phyloP scores from a whole-genome alignment of 805 yeast species.

The Starmera quercuum region DNA sequence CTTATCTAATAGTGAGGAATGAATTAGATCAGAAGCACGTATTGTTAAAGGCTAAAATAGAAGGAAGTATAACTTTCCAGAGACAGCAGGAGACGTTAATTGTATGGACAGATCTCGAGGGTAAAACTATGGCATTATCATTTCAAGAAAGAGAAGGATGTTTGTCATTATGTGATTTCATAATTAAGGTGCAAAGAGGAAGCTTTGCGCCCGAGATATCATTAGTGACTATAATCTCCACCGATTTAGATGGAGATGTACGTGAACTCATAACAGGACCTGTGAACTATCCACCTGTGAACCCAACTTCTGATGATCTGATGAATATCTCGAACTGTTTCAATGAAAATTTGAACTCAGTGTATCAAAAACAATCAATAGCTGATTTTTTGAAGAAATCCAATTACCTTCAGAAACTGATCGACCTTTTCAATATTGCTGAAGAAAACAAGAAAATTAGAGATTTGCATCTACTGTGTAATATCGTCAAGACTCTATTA shows the following conservation, averaged over 20 bases:
- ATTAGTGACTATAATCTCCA: slow-evolving; percentile 57
- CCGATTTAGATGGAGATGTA: slow-evolving; percentile 41
- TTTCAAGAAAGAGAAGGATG: slow-evolving; percentile 93
- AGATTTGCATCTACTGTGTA: slow-evolving; percentile 60
- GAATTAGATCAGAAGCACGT: slow-evolving; percentile 55
- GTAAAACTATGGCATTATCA: slow-evolving; percentile 76
- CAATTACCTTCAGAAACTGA: slow-evolving; percentile 45
- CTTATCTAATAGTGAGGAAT: slow-evolving; percentile 64
- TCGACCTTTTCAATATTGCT: slow-evolving; percentile 43
- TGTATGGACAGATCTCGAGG: slow-evolving; percentile 80
- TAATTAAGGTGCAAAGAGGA: slow-evolving; percentile 54
- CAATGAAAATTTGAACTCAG: slow-evolving; percentile 46
- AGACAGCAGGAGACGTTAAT: slow-evolving; percentile 91
- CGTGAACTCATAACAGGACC: slow-evolving; percentile 82
- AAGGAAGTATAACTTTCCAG: slow-evolving; percentile 76
- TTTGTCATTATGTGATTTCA: slow-evolving; percentile 71
- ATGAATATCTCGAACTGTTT: slow-evolving; percentile 47
- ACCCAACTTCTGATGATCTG: slow-evolving; percentile 44
- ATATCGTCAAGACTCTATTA: slow-evolving; percentile 62
- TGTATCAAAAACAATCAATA: slow-evolving; percentile 54
- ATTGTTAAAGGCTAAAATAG: slow-evolving; percentile 58
- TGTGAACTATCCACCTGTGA: slow-evolving; percentile 51
- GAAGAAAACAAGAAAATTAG: slow-evolving; percentile 47
- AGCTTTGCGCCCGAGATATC: slow-evolving; percentile 58
- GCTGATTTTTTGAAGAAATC: slow-evolving; percentile 45